Evolutionary conservation across 495 filamentous ascomycete species (phyloP), one percentile per base, ranked within the genome.

Genomic region (Neurospora sublineolata): DNA sequence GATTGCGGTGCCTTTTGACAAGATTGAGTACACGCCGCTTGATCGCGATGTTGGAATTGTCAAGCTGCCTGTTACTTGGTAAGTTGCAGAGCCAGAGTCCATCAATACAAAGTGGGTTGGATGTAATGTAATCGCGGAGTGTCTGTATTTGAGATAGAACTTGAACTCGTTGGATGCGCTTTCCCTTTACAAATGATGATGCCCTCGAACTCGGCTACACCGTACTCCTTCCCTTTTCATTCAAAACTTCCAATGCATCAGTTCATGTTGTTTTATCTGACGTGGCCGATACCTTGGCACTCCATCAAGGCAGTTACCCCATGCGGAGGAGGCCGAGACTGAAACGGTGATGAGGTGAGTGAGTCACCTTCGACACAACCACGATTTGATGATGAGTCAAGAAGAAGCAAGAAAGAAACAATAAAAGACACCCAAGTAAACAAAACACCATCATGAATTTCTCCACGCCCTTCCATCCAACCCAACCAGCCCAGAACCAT

Each of bases 11-110:
- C 73, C 79, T 0, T 74, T 83, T 30, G 76, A 77, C 5, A 58
- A 83, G 70, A 69, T 84, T 36, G 76, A 84, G 58, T 83, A 78
- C 69, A 76, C 81, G 18, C 76, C 77, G 2, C 73, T 76, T 40
- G 69, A 72, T 4, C 78, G 78, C 67, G 81, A 84, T 73, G 81
- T 84, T 0, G 83, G 83, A 0, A 79, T 84, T 27, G 52, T 73
- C 1, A 79, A 77, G 68, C 69, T 85, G 10, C 82, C 78, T 1
- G 78, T 81, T 37, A 77, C 71, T 0, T 78, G 72, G 71, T 77
- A 73, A 73, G 33, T 23, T 36, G 10, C 46, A 41, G 37, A 37
- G 39, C 12, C 36, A 40, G 16, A 41, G 18, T 38, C 10, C 20
- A 27, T 42, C 18, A n/a, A 8, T 8, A 16, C 16, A 41, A 30